Evolutionary conservation across 441 rosid genomes (phyloP).

Genomic region (Populus trichocarpa): DNA sequence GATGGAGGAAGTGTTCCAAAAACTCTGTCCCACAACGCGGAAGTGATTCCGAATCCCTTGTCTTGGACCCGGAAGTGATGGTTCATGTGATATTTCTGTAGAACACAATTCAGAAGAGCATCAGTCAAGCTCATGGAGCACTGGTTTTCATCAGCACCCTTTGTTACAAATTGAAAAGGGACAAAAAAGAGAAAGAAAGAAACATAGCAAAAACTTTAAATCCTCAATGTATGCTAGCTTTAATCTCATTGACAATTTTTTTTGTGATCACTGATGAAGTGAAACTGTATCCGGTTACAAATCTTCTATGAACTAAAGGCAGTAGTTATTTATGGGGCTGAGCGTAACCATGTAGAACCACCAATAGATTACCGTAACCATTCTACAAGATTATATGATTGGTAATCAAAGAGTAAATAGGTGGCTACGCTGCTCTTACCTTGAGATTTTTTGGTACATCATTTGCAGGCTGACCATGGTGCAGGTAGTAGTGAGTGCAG

Average conservation of each 20-base stretch:
- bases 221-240: background rate
- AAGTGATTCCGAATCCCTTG: constrained; percentile 94
- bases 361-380: background rate
- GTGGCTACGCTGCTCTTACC: constrained; percentile 35
- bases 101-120: background rate
- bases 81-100: constrained; percentile 95
- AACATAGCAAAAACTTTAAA: background rate
- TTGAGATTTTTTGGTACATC: constrained; percentile 64
- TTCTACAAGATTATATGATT: background rate
- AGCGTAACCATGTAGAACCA: background rate
- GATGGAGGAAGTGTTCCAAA: constrained; percentile 81
- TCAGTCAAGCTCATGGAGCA: background rate
- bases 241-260: background rate
- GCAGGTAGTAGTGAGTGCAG: constrained; percentile 86
- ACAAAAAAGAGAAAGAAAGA: background rate
- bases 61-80: constrained; percentile 91
- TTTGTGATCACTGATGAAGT: background rate
- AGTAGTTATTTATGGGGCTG: background rate
- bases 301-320: background rate
- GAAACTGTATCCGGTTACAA: background rate
- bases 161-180: background rate
- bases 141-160: background rate
- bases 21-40: constrained; percentile 81
- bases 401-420: background rate
- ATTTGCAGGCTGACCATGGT: constrained; percentile 82